Conservation (phyloP, 768 basidiomycete genomes). For the Strobilomyces echinocephalus region DNA sequence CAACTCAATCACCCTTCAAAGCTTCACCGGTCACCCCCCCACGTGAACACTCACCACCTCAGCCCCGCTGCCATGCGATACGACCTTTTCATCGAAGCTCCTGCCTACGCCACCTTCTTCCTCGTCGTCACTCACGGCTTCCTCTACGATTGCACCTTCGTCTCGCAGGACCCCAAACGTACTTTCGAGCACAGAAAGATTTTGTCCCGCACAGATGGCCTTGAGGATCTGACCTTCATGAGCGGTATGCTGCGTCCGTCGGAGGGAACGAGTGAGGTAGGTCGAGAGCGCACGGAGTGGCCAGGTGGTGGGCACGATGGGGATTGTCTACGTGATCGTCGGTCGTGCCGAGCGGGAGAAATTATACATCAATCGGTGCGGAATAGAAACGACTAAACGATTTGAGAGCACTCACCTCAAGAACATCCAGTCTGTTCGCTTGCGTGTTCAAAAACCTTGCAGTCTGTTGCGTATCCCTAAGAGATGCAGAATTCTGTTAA, state of each 20-base stretch:
- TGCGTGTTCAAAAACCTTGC: constrained; percentile 75
- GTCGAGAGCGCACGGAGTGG: constrained; percentile 65
- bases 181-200: constrained; percentile 63
- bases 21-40: neutral
- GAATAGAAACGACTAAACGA: neutral
- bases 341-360: neutral
- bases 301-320: constrained; percentile 71
- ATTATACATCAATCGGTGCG: neutral
- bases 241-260: constrained; percentile 63
- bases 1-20: constrained; percentile 12
- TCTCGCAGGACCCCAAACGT: constrained; percentile 56
- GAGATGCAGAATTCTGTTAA: neutral
- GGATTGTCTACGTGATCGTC: constrained; percentile 46
- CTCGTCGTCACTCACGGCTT: constrained; percentile 46
- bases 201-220: constrained; percentile 72
- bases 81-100: constrained; percentile 44
- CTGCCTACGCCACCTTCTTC: constrained; percentile 16
- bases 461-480: constrained; percentile 54
- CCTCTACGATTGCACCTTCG: constrained; percentile 65
- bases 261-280: constrained; percentile 75
- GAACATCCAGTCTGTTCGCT: constrained; percentile 68
- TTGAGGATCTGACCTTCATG: constrained; percentile 77
- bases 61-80: constrained; percentile 13
- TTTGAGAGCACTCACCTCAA: constrained; percentile 55
- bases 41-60: constrained; percentile 20